These are phyloP conservation scores for Fraxinus nigra DNA, from an alignment of 305 asterid genomes.

Conservation along the genomic window DNA sequence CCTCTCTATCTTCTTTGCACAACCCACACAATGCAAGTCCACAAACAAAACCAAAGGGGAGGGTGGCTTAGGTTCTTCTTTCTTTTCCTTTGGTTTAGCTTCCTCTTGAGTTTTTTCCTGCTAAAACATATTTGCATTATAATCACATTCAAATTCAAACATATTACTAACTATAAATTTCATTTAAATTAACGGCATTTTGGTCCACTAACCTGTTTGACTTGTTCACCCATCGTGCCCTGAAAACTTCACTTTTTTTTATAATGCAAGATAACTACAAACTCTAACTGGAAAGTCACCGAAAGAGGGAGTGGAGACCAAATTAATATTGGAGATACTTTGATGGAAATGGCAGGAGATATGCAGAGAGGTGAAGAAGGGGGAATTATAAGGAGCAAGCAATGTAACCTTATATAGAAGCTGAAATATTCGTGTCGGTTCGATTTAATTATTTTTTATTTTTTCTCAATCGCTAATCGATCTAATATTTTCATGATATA, in stretches of 20 bases:
- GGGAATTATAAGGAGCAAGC: background rate
- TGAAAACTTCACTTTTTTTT: background rate
- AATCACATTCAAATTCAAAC: background rate
- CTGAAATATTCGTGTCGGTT: background rate
- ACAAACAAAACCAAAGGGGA: slow-evolving; percentile 63
- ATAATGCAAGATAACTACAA: slow-evolving; percentile 8
- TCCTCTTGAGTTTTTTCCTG: slow-evolving; percentile 43
- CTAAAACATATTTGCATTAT: background rate
- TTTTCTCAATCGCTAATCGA: background rate
- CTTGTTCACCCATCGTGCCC: slow-evolving; percentile 70
- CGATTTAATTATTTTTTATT: background rate
- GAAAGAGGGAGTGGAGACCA: slow-evolving; percentile 20
- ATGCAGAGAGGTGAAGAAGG: slow-evolving; percentile 40
- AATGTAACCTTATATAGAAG: background rate
- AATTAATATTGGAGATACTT: slow-evolving; percentile 25
- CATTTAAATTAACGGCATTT: background rate
- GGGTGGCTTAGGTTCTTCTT: slow-evolving; percentile 61
- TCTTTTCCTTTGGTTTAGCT: slow-evolving; percentile 28
- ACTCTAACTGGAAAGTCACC: slow-evolving; percentile 15
- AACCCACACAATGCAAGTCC: slow-evolving; percentile 87
- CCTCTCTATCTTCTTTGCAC: slow-evolving; percentile 83
- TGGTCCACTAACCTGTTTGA: slow-evolving; percentile 47
- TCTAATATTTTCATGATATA: background rate
- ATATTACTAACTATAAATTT: background rate
- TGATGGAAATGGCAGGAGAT: slow-evolving; percentile 60